Evolutionary conservation across 495 filamentous ascomycete genomes (phyloP), one percentile per base, ranked within the genome.

Genomic region (Lasiosphaeria miniovina): DNA sequence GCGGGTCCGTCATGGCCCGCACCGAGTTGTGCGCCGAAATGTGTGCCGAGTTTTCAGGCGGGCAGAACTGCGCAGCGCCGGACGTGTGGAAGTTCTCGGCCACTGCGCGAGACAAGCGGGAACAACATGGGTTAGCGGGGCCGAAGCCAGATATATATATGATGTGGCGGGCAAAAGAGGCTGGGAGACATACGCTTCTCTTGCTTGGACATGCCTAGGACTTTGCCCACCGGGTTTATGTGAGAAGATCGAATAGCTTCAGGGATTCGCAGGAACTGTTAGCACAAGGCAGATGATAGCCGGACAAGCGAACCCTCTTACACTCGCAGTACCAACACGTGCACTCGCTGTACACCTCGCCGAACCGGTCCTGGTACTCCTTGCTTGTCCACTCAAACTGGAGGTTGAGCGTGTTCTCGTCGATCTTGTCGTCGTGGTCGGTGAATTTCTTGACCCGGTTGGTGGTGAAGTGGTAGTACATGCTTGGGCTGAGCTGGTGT

Each of bases 261-360:
- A 38, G 3, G 33, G 6, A 36, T 1, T 57, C 12, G 12, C 12
- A 32, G 17, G 3, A 3, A 36, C 14, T 46, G 45, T 9, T 31
- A 36, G 8, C 33, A 49, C 36, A 36, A 4, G 31, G 17, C 10
- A 14, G 11, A 32, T 1, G 5, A 8, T 10, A 31, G 46, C 35
- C n/a, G 33, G 10, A 51, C 6, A 10, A 52, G 17, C 11, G 12
- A 11, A 15, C 14, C 4, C 1, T 55, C 67, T 49, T 62, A 76
- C 75, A 69, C 66, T 94, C 90, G 75, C 91, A 96, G 69, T 91
- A 93, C 90, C 91, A 96, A 73, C 91, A 96, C 4, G 86, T 91
- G 68, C 91, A 96, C 71, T 90, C 88, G 35, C 82, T 87, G 71
- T 94, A 96, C 33, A 88, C 80, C 59, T 87, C 81, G 7, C 77